Conservation (phyloP, 1,284 basidiomycete genomes). For the Uromyces viciae-fabae region DNA sequence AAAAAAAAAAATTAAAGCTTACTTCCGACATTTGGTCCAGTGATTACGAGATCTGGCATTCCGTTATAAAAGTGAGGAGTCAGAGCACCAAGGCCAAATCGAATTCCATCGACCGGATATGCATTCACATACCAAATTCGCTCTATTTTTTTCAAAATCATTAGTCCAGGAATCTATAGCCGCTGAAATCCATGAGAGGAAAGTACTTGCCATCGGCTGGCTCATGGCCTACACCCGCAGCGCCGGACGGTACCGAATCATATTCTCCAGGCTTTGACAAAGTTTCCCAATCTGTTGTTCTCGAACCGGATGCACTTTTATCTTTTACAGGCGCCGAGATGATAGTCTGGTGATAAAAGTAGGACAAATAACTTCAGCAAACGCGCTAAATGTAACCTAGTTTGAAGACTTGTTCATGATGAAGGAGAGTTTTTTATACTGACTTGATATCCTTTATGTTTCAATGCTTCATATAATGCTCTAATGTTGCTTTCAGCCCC, state of each 20-base stretch:
- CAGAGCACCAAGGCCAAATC: conserved; percentile 27
- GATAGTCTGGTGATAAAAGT: conserved; percentile 14
- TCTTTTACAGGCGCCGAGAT: conserved; percentile 30
- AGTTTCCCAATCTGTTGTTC: not conserved
- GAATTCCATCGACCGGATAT: conserved; percentile 33
- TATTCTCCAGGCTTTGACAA: conserved; percentile 17
- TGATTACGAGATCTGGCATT: conserved; percentile 15
- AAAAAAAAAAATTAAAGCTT: no score
- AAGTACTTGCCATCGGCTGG: not conserved
- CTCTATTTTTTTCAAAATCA: no score
- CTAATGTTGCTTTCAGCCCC: conserved; percentile 35
- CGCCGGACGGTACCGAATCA: conserved; percentile 1
- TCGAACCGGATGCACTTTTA: conserved; percentile 36
- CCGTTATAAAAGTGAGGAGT: not conserved
- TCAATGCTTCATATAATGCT: conserved; percentile 25
- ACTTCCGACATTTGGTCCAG: conserved; percentile 42
- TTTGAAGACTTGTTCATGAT: not conserved
- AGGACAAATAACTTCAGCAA: no score
- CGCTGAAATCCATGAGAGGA: not conserved
- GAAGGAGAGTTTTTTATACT: no score
- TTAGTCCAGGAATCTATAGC: not conserved
- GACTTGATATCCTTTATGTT: conserved; percentile 30
- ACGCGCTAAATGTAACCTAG: not conserved
- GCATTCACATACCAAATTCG: conserved; percentile 43
- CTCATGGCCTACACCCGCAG: conserved; percentile 24